Base-by-base conservation (phyloP, 1,284 basidiomycete species). In the Puccinia horiana region DNA sequence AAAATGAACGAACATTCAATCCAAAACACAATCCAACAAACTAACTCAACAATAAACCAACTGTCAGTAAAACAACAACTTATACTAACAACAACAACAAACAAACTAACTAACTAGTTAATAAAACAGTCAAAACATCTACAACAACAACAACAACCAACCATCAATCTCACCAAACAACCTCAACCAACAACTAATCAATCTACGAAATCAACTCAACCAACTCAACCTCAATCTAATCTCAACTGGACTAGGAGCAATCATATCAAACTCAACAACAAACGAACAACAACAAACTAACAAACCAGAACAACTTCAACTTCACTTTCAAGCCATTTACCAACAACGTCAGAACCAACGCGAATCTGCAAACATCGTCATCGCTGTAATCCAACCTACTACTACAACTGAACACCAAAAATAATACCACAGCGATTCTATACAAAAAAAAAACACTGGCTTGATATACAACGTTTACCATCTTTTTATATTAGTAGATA, bases 281-380 rank as follows among this genome's bases (percentile, higher is more conserved):
- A 11, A 26, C 9, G 14, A 26, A 35, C 20, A 26, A 29, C 14
- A 47, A 2, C 9, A 70, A 1, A 29, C 29, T 40, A 11, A 65
- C 16, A 6, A 12, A 49, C 69, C 44, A 37, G 12, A 69, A 11
- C 69, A 49, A n/a, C 69, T 70, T 42, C 20, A 70, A n/a, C 6
- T 1, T 0, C 23, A 52, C 42, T 70, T 70, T 16, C 69, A 70
- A 32, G 42, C 42, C 23, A 20, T 70, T 42, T 70, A 70, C 69
- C 69, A 52, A 0, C 69, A 70, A 29, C 69, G 69, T 23, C 69
- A 70, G 69, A 70, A 29, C 69, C 42, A 52, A 32, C 42, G 69
- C 1, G 42, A 70, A 12, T 42, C 42, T 18, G 42, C 69, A 8
- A 40, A 12, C 23, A 70, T 70, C 69, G 69, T 70, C 69, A 2